A percentile compares a stretch with the other conserved stretches of the same genome.
Evolutionary conservation across 2,329 filamentous ascomycete genomes (phyloP).

Genomic region (Pseudogymnoascus sp.): DNA sequence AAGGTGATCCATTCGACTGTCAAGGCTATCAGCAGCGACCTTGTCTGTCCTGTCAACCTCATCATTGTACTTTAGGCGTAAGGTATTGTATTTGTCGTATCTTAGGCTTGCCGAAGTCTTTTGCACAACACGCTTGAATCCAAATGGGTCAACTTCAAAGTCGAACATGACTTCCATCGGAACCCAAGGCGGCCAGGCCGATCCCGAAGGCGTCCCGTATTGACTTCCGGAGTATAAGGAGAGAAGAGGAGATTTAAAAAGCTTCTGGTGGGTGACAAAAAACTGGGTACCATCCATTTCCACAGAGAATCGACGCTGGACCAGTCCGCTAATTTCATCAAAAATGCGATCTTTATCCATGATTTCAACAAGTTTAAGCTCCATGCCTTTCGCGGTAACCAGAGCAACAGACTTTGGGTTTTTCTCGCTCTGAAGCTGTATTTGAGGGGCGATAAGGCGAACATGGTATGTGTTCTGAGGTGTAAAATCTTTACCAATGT

Average conservation of each 20-base stretch:
- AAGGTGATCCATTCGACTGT: slow-evolving; percentile 87
- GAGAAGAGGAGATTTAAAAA: slow-evolving; percentile 73
- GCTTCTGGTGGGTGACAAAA: slow-evolving; percentile 92
- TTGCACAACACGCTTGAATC: slow-evolving; percentile 96
- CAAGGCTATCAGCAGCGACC: slow-evolving; percentile 49
- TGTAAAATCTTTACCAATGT: slow-evolving; percentile 80
- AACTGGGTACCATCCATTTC: slow-evolving; percentile 98
- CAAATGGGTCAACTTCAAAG: slow-evolving; percentile 86
- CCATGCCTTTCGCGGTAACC: slow-evolving; percentile 96
- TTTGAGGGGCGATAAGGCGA: slow-evolving; percentile 91
- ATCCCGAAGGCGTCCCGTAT: slow-evolving; percentile 78
- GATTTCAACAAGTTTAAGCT: slow-evolving; percentile 92
- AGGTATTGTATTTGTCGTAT: slow-evolving; percentile 96
- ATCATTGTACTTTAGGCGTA: slow-evolving; percentile 95
- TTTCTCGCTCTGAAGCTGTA: slow-evolving; percentile 97
- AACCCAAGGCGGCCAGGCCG: slow-evolving; percentile 96
- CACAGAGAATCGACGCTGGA: slow-evolving; percentile 87
- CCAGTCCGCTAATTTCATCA: slow-evolving; percentile 88
- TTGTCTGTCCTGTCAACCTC: slow-evolving; percentile 66
- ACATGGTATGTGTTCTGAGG: slow-evolving; percentile 93
- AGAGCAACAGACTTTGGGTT: slow-evolving; percentile 94
- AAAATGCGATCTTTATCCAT: slow-evolving; percentile 93
- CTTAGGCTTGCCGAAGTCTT: slow-evolving; percentile 90
- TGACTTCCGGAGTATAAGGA: slow-evolving; percentile 91
- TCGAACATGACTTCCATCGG: slow-evolving; percentile 98